Conservation (phyloP, 164 flowering plant species). For the Annona squamosa region DNA sequence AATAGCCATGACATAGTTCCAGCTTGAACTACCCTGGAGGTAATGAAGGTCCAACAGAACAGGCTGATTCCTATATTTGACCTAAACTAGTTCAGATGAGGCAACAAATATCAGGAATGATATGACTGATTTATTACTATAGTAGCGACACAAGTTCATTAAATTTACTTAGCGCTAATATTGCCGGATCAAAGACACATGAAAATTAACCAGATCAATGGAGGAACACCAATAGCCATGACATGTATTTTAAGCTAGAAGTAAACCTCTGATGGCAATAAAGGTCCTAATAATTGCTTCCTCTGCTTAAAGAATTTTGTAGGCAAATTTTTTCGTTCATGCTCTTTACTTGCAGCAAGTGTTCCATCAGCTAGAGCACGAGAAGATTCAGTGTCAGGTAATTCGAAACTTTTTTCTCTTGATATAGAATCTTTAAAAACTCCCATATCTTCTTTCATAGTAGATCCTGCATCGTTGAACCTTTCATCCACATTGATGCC, state of each 20-base stretch:
- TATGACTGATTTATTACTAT: too few species aligned
- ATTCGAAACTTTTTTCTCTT: conserved; percentile 13
- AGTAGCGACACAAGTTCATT: too few species aligned
- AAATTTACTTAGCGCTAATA: too few species aligned
- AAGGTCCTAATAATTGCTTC: conserved; percentile 26
- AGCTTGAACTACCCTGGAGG: too few species aligned
- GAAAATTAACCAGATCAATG: background rate
- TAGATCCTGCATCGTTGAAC: conserved; percentile 10
- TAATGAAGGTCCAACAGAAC: too few species aligned
- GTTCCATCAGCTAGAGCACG: conserved; percentile 16
- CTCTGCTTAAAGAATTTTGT: conserved; percentile 32
- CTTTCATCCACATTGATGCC: conserved; percentile 20
- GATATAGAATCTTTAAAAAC: conserved; percentile 18
- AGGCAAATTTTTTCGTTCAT: conserved; percentile 10
- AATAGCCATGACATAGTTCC: too few species aligned
- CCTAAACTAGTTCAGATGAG: too few species aligned
- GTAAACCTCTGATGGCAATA: conserved; percentile 70
- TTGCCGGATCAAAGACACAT: background rate
- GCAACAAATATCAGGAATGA: too few species aligned
- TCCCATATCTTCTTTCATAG: conserved; percentile 20
- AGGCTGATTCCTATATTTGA: too few species aligned
- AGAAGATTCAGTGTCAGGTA: conserved; percentile 19
- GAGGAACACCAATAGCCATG: background rate
- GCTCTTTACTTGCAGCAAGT: conserved; percentile 11
- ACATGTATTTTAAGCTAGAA: background rate